phyloP scores from a whole-genome alignment of 495 filamentous ascomycete species.

The Trichocladium antarcticum region DNA sequence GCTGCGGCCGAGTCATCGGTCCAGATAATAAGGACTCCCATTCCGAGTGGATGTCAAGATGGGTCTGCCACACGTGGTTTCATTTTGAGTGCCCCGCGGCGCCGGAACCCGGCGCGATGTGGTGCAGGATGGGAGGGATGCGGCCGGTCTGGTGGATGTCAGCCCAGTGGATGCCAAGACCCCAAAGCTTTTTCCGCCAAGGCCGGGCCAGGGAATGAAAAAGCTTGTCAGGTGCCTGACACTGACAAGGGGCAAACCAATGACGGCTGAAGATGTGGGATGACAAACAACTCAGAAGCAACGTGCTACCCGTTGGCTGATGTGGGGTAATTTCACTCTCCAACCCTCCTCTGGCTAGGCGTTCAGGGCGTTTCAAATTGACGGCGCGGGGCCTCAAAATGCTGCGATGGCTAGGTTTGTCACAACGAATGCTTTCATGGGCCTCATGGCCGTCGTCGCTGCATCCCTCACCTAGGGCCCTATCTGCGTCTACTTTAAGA shows the following conservation, averaged over 20 bases:
- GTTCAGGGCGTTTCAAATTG: too few relatives aligned
- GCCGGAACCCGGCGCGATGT: slow-evolving; percentile 27
- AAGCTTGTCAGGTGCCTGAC: neutral
- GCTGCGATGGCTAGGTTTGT: too few relatives aligned
- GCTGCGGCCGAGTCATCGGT: slow-evolving; percentile 25
- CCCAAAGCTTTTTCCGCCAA: neutral
- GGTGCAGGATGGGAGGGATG: slow-evolving; percentile 31
- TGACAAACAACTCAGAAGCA: too few relatives aligned
- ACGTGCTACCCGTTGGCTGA: too few relatives aligned
- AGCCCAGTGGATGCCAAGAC: neutral
- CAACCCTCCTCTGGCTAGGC: slow-evolving; percentile 49
- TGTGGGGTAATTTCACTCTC: too few relatives aligned
- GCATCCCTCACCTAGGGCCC: slow-evolving; percentile 53
- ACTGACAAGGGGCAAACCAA: neutral
- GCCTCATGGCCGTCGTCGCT: slow-evolving; percentile 49
- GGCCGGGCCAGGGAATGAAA: neutral
- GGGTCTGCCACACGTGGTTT: slow-evolving; percentile 26
- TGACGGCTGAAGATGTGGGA: neutral
- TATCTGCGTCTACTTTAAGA: slow-evolving; percentile 61
- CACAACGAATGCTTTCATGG: slow-evolving; percentile 43
- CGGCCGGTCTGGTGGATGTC: slow-evolving; percentile 21
- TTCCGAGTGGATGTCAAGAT: slow-evolving; percentile 28
- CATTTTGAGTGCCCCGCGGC: slow-evolving; percentile 20
- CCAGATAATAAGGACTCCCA: slow-evolving; percentile 31
- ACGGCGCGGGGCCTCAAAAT: too few relatives aligned